Conservation (phyloP, 2,329 filamentous ascomycete species). For the Cercospora zeae-maydis region DNA sequence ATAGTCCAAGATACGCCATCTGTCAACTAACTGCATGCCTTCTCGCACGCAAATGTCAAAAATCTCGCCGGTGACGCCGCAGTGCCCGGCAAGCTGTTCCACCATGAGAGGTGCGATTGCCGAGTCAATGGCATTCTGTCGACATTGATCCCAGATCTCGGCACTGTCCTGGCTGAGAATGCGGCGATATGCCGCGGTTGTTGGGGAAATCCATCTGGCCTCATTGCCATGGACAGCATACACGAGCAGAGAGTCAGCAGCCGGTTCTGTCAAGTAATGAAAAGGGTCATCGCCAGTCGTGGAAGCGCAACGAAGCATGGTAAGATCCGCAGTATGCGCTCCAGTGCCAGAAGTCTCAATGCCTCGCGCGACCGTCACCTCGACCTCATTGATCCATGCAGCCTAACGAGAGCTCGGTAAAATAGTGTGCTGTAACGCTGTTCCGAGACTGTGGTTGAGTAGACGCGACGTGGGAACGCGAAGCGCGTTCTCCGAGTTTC, state of each 20-base stretch:
- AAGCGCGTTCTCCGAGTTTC: background rate
- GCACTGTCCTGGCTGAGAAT: background rate
- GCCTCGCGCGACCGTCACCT: background rate
- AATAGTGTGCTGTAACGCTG: background rate
- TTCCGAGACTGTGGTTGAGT: background rate
- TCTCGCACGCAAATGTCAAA: background rate
- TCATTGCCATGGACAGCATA: background rate
- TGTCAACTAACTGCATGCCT: background rate
- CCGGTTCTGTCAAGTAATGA: background rate
- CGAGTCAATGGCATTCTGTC: background rate
- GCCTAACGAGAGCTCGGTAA: background rate
- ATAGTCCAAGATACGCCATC: background rate
- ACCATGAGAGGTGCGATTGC: background rate
- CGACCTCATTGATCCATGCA: background rate
- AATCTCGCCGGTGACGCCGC: background rate
- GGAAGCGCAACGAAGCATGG: background rate
- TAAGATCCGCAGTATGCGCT: background rate
- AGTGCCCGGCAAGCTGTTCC: slow-evolving; percentile 1
- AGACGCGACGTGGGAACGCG: background rate
- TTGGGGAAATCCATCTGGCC: background rate
- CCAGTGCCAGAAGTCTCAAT: background rate
- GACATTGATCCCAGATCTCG: background rate
- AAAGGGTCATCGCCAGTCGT: background rate
- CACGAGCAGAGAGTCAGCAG: background rate
- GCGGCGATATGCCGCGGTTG: background rate